Evolutionary conservation across 305 asterid species (phyloP).

Genomic region (Fraxinus ornus): DNA sequence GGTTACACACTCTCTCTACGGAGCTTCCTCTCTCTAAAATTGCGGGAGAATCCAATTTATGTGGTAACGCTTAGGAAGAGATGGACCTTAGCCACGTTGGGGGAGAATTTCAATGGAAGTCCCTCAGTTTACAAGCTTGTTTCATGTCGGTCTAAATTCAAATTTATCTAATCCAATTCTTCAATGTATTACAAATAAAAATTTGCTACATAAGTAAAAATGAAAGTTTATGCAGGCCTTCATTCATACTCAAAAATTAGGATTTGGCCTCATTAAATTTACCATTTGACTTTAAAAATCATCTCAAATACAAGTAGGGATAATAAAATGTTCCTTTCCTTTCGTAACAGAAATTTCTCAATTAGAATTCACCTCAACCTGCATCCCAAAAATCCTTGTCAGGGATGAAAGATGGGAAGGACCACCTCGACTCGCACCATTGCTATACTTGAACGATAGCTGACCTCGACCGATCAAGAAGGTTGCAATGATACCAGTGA

Average conservation of each 20-base stretch:
- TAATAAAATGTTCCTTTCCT: too few relatives aligned
- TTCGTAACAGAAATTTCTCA: too few relatives aligned
- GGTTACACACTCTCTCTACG: not conserved
- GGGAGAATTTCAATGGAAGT: not conserved
- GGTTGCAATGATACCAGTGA: not conserved
- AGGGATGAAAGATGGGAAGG: not conserved
- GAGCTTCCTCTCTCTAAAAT: conserved; percentile 14
- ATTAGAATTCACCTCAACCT: not conserved
- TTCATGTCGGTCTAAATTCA: not conserved
- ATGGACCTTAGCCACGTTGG: conserved; percentile 24
- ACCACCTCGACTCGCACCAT: not conserved
- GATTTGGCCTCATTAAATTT: not conserved
- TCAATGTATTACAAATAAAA: not conserved
- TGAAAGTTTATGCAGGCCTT: not conserved
- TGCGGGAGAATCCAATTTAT: conserved; percentile 25
- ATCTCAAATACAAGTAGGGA: not conserved
- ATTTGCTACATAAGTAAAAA: not conserved
- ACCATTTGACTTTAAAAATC: not conserved
- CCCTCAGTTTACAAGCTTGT: not conserved
- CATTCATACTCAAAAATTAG: not conserved
- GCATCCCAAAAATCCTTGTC: not conserved
- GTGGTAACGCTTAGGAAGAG: conserved; percentile 28
- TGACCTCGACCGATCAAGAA: not conserved
- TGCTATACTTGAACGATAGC: not conserved
- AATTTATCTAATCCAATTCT: not conserved